Evolutionary conservation across 352 stramenopile species (phyloP).

Genomic region (Phytophthora tubulina): DNA sequence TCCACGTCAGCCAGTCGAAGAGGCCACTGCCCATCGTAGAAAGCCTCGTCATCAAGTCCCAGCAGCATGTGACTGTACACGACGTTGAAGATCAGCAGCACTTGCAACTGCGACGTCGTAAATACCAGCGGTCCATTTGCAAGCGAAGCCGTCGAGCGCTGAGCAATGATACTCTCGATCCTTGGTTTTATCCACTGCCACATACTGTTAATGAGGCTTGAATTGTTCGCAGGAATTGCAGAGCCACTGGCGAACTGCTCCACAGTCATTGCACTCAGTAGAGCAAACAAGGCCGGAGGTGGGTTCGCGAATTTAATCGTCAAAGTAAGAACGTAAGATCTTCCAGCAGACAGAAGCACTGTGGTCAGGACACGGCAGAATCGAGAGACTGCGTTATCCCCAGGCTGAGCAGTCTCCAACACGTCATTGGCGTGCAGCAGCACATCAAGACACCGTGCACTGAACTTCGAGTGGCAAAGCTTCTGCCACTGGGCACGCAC

Average conservation of each 20-base stretch:
- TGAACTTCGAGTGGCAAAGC: slow-evolving; percentile 54
- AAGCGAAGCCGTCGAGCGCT: slow-evolving; percentile 14
- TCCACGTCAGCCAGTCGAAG: slow-evolving; percentile 54
- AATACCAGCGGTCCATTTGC: slow-evolving; percentile 25
- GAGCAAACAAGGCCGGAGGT: slow-evolving; percentile 49
- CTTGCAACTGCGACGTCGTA: slow-evolving; percentile 40
- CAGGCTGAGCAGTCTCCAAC: neutral
- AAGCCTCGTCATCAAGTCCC: slow-evolving; percentile 72
- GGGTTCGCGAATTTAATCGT: slow-evolving; percentile 58
- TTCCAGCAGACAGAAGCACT: slow-evolving; percentile 54
- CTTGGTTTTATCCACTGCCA: slow-evolving; percentile 48
- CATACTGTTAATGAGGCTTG: slow-evolving; percentile 43
- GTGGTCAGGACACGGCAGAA: slow-evolving; percentile 53
- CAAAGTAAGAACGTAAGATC: slow-evolving; percentile 57
- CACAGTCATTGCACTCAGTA: slow-evolving; percentile 61
- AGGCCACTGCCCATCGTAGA: slow-evolving; percentile 73
- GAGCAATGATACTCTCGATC: slow-evolving; percentile 22
- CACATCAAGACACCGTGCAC: slow-evolving; percentile 44
- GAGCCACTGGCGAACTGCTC: slow-evolving; percentile 31
- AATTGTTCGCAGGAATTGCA: slow-evolving; percentile 1
- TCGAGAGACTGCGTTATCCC: slow-evolving; percentile 30
- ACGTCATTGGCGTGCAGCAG: slow-evolving; percentile 27
- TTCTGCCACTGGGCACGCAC: slow-evolving; percentile 59
- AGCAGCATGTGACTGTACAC: slow-evolving; percentile 76
- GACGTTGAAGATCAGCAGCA: slow-evolving; percentile 71